phyloP scores from a whole-genome alignment of 352 stramenopile genomes.

The Globisporangium megalacanthum region DNA sequence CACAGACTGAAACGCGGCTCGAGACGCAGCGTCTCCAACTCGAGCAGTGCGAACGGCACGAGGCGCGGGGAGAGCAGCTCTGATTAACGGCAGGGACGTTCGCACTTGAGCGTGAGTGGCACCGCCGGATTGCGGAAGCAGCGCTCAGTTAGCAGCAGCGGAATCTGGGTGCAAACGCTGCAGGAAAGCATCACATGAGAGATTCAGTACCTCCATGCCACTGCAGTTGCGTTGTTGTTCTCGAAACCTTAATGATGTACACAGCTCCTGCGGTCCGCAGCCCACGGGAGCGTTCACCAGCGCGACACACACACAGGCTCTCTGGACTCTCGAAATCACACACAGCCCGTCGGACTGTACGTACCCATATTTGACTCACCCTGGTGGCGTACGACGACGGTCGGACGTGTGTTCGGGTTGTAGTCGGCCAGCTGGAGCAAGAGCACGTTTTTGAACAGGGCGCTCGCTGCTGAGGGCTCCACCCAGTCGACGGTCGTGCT shows the following conservation, averaged over 20 bases:
- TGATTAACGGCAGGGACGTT: slow-evolving; percentile 7
- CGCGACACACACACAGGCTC: no score
- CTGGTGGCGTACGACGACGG: slow-evolving; percentile 68
- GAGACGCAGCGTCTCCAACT: slow-evolving; percentile 18
- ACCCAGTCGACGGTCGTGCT: slow-evolving; percentile 1
- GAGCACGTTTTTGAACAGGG: slow-evolving; percentile 45
- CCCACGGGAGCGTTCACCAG: neutral
- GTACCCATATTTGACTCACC: slow-evolving; percentile 60
- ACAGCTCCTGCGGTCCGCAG: slow-evolving; percentile 28
- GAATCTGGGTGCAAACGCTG: slow-evolving; percentile 50
- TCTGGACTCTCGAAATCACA: no score
- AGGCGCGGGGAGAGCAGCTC: slow-evolving; percentile 16
- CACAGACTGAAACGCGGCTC: neutral
- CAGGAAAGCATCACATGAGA: slow-evolving; percentile 43
- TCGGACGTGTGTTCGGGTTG: slow-evolving; percentile 64
- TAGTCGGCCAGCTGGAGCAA: slow-evolving; percentile 57
- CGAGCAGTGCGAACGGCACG: slow-evolving; percentile 11
- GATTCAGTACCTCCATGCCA: slow-evolving; percentile 49
- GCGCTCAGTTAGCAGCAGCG: slow-evolving; percentile 44
- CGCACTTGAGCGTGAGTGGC: slow-evolving; percentile 21
- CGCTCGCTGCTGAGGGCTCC: slow-evolving; percentile 27
- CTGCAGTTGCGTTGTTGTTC: slow-evolving; percentile 71
- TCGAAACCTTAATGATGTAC: slow-evolving; percentile 85
- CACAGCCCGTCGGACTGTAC: no score
- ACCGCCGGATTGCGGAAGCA: slow-evolving; percentile 26